Evolutionary conservation across 176 grass and related monocot genomes (phyloP).

Genomic region (Lolium rigidum): DNA sequence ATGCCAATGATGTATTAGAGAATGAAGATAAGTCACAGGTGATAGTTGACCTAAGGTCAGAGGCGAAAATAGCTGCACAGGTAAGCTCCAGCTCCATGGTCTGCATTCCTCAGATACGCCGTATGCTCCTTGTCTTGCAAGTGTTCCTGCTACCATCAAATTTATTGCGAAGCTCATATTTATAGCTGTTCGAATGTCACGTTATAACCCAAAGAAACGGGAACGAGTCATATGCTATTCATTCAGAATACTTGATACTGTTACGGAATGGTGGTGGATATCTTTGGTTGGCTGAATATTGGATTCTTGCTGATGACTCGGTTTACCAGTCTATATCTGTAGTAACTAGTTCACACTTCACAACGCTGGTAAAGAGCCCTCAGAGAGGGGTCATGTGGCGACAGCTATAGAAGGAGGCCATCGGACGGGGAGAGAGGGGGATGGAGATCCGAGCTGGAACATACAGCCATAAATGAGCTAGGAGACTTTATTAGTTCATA

Average conservation of each 20-base stretch:
- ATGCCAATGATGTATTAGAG: slow-evolving; percentile 39
- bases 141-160: slow-evolving; percentile 2
- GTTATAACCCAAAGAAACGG: slow-evolving; percentile 20
- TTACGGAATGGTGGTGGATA: background rate
- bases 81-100: slow-evolving; percentile 43
- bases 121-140: slow-evolving; percentile 13
- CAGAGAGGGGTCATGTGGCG: background rate
- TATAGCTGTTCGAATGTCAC: slow-evolving; percentile 23
- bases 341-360: background rate
- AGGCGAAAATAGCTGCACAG: slow-evolving; percentile 74
- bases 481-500: background rate
- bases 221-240: background rate
- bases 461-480: background rate
- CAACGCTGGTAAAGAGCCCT: background rate
- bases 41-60: slow-evolving; percentile 67
- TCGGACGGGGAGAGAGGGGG: no score
- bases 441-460: no score
- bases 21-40: slow-evolving; percentile 45
- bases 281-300: slow-evolving; percentile 11
- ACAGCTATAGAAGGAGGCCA: background rate
- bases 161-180: background rate
- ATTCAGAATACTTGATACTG: slow-evolving; percentile 20
- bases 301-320: background rate
- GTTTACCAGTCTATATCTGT: background rate
- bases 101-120: background rate